Evolutionary conservation across 306 rosid species (phyloP).

Genomic region (Mucuna pruriens): DNA sequence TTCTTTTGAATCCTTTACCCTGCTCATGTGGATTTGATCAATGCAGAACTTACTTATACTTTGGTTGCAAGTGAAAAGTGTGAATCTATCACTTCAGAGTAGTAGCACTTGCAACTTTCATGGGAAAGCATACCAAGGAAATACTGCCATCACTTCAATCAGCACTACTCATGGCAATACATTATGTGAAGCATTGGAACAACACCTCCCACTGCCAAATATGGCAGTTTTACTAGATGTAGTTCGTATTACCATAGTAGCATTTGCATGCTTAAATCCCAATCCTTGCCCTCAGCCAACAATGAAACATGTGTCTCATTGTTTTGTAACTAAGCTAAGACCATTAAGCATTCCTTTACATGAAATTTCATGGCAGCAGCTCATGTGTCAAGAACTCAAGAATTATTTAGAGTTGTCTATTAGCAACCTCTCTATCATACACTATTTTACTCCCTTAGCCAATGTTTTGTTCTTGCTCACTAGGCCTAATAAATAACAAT

Average conservation of each 20-base stretch:
- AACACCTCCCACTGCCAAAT: not conserved
- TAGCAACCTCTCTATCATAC: not conserved
- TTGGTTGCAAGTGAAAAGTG: not conserved
- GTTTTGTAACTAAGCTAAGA: not conserved
- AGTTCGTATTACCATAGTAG: not conserved
- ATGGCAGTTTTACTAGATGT: not conserved
- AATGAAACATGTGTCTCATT: not conserved
- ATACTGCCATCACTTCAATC: slow-evolving; percentile 1
- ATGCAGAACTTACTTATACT: not conserved
- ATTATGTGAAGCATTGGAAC: not conserved
- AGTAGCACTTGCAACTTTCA: not conserved
- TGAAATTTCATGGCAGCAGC: not conserved
- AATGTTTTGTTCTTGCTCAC: not conserved
- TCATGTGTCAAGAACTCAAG: not conserved
- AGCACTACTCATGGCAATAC: not conserved
- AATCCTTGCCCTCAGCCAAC: too few relatives aligned
- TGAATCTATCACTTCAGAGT: not conserved
- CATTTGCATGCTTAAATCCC: too few relatives aligned
- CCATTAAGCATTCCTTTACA: not conserved
- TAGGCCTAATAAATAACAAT: not conserved
- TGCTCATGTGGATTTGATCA: not conserved
- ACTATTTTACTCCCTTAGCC: not conserved
- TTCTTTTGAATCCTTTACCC: not conserved
- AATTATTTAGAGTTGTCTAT: not conserved
- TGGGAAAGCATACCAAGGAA: not conserved